A percentile compares a stretch with the other conserved stretches of the same genome.
These are phyloP conservation scores for Coemansia nantahalensis DNA, from an alignment of 192 early-diverging fungal genomes.

Conservation along the genomic window DNA sequence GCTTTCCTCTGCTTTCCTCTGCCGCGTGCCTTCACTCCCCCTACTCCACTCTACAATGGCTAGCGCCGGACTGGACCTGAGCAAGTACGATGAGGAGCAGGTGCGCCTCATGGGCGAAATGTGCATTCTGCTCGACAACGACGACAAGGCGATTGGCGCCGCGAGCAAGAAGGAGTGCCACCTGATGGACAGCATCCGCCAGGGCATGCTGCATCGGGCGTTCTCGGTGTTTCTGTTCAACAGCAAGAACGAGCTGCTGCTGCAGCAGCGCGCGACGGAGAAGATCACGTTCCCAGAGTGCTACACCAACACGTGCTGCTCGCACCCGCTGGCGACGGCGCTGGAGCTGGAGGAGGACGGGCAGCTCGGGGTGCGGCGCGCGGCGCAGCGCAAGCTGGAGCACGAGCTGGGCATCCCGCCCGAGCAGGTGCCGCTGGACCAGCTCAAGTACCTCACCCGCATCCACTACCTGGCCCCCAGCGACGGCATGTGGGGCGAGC, in stretches of 20 bases:
- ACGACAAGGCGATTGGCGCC: slow-evolving; percentile 82
- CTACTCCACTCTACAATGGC: too few relatives aligned
- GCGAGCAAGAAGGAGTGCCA: slow-evolving; percentile 95
- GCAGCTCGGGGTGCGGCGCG: slow-evolving; percentile 80
- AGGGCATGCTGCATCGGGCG: slow-evolving; percentile 90
- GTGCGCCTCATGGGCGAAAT: slow-evolving; percentile 95
- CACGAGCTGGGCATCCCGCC: slow-evolving; percentile 92
- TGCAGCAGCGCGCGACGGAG: slow-evolving; percentile 93
- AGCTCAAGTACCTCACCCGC: slow-evolving; percentile 86
- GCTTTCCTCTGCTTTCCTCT: too few relatives aligned
- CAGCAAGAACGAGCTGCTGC: slow-evolving; percentile 74
- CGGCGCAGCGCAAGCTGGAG: slow-evolving; percentile 90
- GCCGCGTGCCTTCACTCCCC: too few relatives aligned
- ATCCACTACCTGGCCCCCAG: slow-evolving; percentile 97
- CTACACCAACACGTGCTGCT: slow-evolving; percentile 99
- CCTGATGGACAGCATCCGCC: slow-evolving; percentile 90
- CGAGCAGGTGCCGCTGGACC: slow-evolving; percentile 75
- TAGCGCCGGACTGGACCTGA: slow-evolving; percentile 47
- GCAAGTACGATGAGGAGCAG: slow-evolving; percentile 74
- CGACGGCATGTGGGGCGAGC: slow-evolving; percentile 98
- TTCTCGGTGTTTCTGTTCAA: slow-evolving; percentile 97
- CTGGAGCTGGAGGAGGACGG: slow-evolving; percentile 77
- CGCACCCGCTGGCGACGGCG: slow-evolving; percentile 83
- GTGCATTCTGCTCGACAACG: slow-evolving; percentile 90
- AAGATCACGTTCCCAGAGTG: slow-evolving; percentile 98